phyloP scores from a whole-genome alignment of 208 protist genomes.

The Eutreptiella sp. region DNA sequence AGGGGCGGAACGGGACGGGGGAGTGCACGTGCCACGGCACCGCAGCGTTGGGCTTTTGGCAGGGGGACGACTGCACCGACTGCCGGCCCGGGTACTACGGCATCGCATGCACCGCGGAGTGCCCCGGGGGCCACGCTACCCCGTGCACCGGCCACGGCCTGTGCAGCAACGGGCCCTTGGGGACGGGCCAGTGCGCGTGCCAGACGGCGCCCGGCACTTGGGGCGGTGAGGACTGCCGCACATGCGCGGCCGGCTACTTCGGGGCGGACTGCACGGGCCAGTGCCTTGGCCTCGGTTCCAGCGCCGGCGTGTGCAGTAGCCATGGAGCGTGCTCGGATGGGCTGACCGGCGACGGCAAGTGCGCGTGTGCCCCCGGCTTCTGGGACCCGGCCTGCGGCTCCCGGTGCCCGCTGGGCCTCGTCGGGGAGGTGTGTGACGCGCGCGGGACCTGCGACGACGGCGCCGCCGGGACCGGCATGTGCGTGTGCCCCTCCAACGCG shows the following conservation, averaged over 20 bases:
- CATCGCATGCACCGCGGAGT: not conserved
- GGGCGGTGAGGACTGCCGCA: constrained; percentile 7
- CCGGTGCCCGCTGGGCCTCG: not conserved
- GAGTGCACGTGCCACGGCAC: not conserved
- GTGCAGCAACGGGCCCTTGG: not conserved
- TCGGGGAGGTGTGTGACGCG: not conserved
- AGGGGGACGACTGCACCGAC: not conserved
- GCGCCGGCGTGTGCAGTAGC: constrained; percentile 21
- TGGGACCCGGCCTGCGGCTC: not conserved
- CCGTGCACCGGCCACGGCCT: not conserved
- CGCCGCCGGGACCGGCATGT: constrained; percentile 5
- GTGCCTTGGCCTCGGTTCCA: constrained; percentile 17
- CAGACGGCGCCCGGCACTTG: not conserved
- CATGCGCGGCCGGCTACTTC: not conserved
- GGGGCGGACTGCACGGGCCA: not conserved
- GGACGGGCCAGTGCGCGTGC: not conserved
- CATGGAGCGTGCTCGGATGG: constrained; percentile 17
- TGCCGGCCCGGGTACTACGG: constrained; percentile 17
- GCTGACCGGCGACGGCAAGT: constrained; percentile 31
- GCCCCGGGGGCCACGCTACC: not conserved
- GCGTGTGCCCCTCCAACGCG: constrained; percentile 24
- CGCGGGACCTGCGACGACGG: constrained; percentile 28
- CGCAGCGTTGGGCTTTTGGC: not conserved
- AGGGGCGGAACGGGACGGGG: constrained; percentile 6
- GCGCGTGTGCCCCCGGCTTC: constrained; percentile 23